Base-by-base conservation (phyloP, 129 eudicot species). In the Deinandra increscens region DNA sequence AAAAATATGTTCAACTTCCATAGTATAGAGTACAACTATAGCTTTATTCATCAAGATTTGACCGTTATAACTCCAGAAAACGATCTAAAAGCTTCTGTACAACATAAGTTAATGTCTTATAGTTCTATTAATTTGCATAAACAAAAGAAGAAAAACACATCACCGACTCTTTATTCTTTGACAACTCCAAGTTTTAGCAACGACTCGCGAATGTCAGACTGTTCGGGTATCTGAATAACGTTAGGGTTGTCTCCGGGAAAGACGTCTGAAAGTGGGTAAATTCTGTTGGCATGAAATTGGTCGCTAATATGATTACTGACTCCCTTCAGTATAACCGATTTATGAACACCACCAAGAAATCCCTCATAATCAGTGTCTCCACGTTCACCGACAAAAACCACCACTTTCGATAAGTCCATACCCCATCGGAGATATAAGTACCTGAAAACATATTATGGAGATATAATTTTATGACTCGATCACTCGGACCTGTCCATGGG, bases 351-450 rank as follows among this genome's bases (percentile, higher is more conserved):
- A 34, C 96, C 96, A 12, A 89, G 84, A 78, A 94, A 80, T 69
- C 90, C 93, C 75, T 94, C 99, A 22, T 89, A 87, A 73, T 94
- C 99, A 0, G 96, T 83, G 76, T 94, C 99, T n/a, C 99, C 99
- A 60, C 84, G 87, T 79, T 94, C 99, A 6, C 99, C 99, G 11
- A 89, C 86, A 43, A 94, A 87, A 63, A 89, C 97, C 48, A 86
- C 93, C 79, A 85, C 81, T 42, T 89, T 94, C 8, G 97, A 68
- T 49, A 94, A 75, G 73, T 94, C 97, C 84, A 94, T 83, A 9
- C 95, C 97, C 99, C 99, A 94, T 18, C 97, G 99, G 2, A 89
- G 96, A 84, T 83, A 89, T n/a, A 94, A 71, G 70, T 94, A 94
- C 96, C 99, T 94, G 82, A 68, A 68, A 7, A 31, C 50, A 60